These are phyloP conservation scores for Gaeumannomyces tritici DNA, from an alignment of 2,329 filamentous ascomycete species.

Conservation along the genomic window DNA sequence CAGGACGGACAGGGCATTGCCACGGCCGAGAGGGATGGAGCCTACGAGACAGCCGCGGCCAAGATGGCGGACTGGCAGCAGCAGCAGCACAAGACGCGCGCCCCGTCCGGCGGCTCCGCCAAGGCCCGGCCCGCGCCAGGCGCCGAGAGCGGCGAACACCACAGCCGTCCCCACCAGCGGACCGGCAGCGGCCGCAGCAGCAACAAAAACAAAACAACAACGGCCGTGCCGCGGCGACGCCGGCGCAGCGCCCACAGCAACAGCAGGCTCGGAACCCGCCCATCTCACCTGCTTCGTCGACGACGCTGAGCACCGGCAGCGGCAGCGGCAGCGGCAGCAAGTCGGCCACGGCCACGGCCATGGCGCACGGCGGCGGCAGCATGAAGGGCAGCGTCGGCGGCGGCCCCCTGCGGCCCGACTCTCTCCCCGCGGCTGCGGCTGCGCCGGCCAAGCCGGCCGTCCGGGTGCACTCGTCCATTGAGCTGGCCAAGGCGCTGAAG, in stretches of 20 bases:
- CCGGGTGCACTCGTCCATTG: not conserved
- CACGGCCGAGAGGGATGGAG: not conserved
- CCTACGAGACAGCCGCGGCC: not conserved
- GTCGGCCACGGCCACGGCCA: not conserved
- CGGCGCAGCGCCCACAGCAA: not conserved
- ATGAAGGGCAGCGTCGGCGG: not conserved
- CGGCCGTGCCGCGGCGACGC: too few species aligned
- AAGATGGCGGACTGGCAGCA: not conserved
- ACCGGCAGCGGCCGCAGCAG: not conserved
- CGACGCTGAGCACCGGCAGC: not conserved
- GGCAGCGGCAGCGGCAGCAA: not conserved
- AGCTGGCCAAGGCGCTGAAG: not conserved
- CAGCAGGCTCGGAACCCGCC: not conserved
- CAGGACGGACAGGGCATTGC: not conserved
- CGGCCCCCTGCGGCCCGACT: not conserved
- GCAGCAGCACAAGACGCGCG: not conserved
- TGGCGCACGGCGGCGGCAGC: too few species aligned
- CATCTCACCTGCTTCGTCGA: not conserved
- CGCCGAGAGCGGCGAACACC: not conserved
- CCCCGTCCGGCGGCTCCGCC: not conserved
- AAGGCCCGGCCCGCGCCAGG: constrained; percentile 1
- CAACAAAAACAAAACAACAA: not conserved
- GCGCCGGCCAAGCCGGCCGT: not conserved
- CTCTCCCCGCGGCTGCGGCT: not conserved
- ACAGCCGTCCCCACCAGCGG: not conserved